Conservation (phyloP, 768 basidiomycete genomes). For the Hemileccinum impolitum region DNA sequence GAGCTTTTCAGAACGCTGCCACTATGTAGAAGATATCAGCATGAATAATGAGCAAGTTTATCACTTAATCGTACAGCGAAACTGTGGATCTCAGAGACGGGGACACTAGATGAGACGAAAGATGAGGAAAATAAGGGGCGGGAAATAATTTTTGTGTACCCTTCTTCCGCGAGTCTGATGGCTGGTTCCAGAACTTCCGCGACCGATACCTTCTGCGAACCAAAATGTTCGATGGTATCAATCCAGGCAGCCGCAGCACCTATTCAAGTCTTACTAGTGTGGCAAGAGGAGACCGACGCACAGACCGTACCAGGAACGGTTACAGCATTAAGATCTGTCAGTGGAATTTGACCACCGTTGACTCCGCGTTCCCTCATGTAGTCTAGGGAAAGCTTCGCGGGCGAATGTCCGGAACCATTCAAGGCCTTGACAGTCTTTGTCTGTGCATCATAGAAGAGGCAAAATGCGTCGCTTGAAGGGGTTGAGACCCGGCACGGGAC, state of each 20-base stretch:
- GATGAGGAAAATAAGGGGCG: not conserved
- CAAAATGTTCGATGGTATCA: slow-evolving; percentile 81
- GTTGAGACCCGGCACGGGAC: slow-evolving; percentile 10
- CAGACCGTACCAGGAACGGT: slow-evolving; percentile 65
- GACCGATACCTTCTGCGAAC: slow-evolving; percentile 59
- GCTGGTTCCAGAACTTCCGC: slow-evolving; percentile 84
- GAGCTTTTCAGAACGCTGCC: slow-evolving; percentile 54
- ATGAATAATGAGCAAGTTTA: not conserved
- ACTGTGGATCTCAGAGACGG: slow-evolving; percentile 82
- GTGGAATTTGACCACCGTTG: slow-evolving; percentile 64
- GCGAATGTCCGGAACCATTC: slow-evolving; percentile 91
- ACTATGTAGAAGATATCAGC: slow-evolving; percentile 29
- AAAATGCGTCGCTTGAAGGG: slow-evolving; percentile 74
- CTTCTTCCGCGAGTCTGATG: slow-evolving; percentile 87
- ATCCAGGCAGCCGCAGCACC: slow-evolving; percentile 96
- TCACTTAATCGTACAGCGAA: slow-evolving; percentile 39
- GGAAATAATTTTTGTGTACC: slow-evolving; percentile 44
- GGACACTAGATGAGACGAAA: slow-evolving; percentile 49
- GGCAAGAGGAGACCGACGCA: not conserved
- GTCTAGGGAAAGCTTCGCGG: slow-evolving; percentile 73
- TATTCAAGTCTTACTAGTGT: slow-evolving; percentile 27
- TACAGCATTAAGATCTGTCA: slow-evolving; percentile 84
- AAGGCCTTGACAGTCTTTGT: slow-evolving; percentile 80
- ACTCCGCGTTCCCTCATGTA: slow-evolving; percentile 69
- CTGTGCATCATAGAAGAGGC: slow-evolving; percentile 86